Conservation (phyloP, 306 rosid genomes). For the Prinsepia uniflora region DNA sequence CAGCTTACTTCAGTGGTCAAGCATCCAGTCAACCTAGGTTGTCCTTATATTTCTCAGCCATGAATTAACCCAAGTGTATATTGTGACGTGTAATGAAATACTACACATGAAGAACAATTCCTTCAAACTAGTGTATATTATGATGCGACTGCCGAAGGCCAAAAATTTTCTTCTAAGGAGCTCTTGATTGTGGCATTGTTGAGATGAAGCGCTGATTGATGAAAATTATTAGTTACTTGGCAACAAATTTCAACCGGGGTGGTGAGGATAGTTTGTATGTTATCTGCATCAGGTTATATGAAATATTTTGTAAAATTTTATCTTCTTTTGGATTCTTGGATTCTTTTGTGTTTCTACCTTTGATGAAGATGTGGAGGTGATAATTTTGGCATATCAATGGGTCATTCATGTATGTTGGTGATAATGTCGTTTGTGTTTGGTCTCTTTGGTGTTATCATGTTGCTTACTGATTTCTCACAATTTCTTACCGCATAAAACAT, state of each 20-base stretch:
- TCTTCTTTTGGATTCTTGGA: not conserved
- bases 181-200: not conserved
- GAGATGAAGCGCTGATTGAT: not conserved
- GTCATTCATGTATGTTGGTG: not conserved
- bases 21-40: conserved; percentile 10
- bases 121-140: no score
- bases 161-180: no score
- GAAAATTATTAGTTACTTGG: not conserved
- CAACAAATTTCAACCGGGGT: no score
- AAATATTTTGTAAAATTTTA: not conserved
- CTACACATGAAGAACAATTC: no score
- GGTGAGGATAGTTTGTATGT: not conserved
- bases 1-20: conserved; percentile 29
- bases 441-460: conserved; percentile 30
- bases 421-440: no score
- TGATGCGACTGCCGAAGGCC: no score
- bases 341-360: no score
- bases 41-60: no score
- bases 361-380: not conserved
- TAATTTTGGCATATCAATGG: not conserved
- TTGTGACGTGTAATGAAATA: no score
- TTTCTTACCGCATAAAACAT: no score
- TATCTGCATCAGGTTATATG: not conserved
- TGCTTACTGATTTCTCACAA: no score
- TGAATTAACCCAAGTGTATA: no score